Percentiles rank a stretch among this genome's conserved stretches.
Conservation (phyloP, 2,329 filamentous ascomycete species). For the Calonectria henricotiae region DNA sequence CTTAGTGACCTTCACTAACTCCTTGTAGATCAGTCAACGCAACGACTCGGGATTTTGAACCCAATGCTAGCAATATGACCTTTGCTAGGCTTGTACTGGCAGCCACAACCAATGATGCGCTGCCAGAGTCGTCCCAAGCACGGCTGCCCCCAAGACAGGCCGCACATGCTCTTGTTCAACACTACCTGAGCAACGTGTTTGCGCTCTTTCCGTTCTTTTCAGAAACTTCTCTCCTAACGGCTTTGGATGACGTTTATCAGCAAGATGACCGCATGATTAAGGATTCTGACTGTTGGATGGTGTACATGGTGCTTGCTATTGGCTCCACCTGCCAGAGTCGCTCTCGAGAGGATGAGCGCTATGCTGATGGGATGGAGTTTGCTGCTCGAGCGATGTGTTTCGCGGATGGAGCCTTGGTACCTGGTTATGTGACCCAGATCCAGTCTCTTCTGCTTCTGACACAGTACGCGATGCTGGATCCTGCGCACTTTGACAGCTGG, state of each 20-base stretch:
- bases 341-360: constrained; percentile 77
- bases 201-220: constrained; percentile 87
- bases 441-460: constrained; percentile 90
- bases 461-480: constrained; percentile 91
- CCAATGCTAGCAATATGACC: constrained; percentile 89
- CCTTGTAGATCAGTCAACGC: constrained; percentile 88
- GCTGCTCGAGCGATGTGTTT: constrained; percentile 79
- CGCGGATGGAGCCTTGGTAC: constrained; percentile 87
- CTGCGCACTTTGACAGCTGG: constrained; percentile 94
- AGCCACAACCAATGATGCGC: constrained; percentile 82
- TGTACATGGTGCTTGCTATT: constrained; percentile 92
- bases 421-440: constrained; percentile 88
- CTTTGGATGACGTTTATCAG: constrained; percentile 87
- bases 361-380: constrained; percentile 71
- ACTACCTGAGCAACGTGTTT: constrained; percentile 89
- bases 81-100: constrained; percentile 91
- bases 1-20: constrained; percentile 30
- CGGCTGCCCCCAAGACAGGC: constrained; percentile 81
- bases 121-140: constrained; percentile 75
- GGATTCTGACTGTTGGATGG: constrained; percentile 85
- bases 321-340: constrained; percentile 83
- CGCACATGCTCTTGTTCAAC: constrained; percentile 80
- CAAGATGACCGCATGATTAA: constrained; percentile 75
- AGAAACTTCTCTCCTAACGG: constrained; percentile 83
- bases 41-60: constrained; percentile 93